Evolutionary conservation across 2,329 filamentous ascomycete genomes (phyloP).

Genomic region (Lecanoromycetidae sp.): DNA sequence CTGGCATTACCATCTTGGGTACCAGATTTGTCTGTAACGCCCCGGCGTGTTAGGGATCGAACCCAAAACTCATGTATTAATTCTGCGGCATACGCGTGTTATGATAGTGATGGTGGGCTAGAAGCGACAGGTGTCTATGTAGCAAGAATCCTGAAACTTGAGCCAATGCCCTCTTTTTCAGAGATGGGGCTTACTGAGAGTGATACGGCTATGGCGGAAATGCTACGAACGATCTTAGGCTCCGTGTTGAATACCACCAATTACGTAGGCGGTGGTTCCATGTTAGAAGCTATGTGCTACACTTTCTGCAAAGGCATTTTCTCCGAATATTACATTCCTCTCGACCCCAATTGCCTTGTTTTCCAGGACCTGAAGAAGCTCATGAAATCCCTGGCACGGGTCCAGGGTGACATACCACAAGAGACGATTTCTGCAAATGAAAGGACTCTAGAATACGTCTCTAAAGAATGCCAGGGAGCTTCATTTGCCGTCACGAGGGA

Average conservation of each 20-base stretch:
- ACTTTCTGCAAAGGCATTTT: background rate
- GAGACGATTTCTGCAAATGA: background rate
- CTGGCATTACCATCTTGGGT: background rate
- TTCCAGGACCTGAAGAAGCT: background rate
- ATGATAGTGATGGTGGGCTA: background rate
- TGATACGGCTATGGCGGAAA: background rate
- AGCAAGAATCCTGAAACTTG: background rate
- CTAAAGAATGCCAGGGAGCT: no score
- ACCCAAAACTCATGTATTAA: background rate
- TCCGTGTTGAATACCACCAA: background rate
- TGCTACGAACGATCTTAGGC: background rate
- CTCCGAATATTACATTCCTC: background rate
- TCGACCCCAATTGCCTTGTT: background rate
- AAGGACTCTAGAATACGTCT: background rate
- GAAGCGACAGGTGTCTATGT: background rate
- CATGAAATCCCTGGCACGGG: background rate
- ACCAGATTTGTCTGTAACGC: background rate
- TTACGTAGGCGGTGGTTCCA: background rate
- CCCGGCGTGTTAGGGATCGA: background rate
- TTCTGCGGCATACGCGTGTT: background rate
- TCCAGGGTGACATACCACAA: background rate
- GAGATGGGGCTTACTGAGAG: no score
- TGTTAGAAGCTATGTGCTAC: background rate
- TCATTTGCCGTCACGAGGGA: background rate
- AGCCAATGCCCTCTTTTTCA: background rate